A percentile compares a stretch with the other conserved stretches of the same genome.
phyloP scores from a whole-genome alignment of 805 yeast genomes.

The Wickerhamiella sergipiensis region DNA sequence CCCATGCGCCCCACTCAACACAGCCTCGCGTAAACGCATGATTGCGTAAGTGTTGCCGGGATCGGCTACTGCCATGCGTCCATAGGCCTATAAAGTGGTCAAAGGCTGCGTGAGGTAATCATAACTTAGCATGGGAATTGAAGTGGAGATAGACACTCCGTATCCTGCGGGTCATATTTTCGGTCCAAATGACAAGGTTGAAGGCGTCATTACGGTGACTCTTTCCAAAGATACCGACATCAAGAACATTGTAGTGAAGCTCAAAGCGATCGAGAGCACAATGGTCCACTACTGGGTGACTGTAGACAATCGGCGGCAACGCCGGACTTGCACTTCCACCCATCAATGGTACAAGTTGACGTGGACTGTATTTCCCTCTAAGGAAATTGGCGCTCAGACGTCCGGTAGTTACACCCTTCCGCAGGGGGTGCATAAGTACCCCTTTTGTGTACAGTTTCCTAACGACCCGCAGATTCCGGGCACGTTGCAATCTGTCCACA shows the following conservation, averaged over 20 bases:
- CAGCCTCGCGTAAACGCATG: too few species aligned
- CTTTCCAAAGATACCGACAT: background rate
- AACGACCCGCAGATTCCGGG: background rate
- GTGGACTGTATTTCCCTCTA: background rate
- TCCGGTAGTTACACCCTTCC: background rate
- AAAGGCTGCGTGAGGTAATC: too few species aligned
- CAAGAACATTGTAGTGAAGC: background rate
- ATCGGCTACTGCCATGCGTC: too few species aligned
- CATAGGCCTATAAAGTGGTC: too few species aligned
- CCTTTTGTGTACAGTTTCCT: background rate
- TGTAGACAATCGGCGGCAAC: background rate
- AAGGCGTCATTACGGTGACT: background rate
- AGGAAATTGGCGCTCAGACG: background rate
- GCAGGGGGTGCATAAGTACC: background rate
- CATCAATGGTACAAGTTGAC: background rate
- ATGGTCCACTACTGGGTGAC: background rate
- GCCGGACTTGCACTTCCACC: background rate
- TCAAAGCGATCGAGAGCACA: background rate
- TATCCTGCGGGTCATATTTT: background rate
- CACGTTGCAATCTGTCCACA: background rate
- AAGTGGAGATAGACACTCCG: background rate
- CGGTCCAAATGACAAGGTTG: background rate
- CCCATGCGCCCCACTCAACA: too few species aligned
- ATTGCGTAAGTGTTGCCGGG: too few species aligned
- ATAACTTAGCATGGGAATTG: background rate